Evolutionary conservation across 805 yeast genomes (phyloP), one percentile per base, ranked within the genome.

Genomic region (Lachancea fermentati): DNA sequence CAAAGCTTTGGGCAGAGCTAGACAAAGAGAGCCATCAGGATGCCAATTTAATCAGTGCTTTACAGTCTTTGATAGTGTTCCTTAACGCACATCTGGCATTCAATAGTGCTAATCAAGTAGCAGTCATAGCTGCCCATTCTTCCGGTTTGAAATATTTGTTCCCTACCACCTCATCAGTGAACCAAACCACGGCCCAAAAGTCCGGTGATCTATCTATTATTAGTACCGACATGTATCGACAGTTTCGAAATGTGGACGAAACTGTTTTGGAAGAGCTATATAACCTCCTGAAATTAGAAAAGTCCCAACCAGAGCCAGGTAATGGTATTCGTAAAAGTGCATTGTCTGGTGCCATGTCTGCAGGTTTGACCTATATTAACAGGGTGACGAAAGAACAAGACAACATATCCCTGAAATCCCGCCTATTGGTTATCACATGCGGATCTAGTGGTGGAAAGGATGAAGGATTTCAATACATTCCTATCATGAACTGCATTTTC

Each of bases 401-500:
- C 12, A 56, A 54, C 18, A 56, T 63, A 2, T 48, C 62, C 3
- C 53, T 84, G 43, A 79, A 82, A 36, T 79, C 96, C 0, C 72
- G 89, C 35, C 65, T 83, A 5, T 51, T 85, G 44, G 71, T 81
- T 9, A 58, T 84, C 3, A 61, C 67, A 3, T 60, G 66, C 34
- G 65, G 65, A 25, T 52, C 57, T 22, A 77, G 79, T 44, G 73
- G 87, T 18, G 78, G 81, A 48, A 86, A 79, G 46, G 88, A 86
- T 51, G 79, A 78, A 41, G 78, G 87, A 4, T 68, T 86, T 38
- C 86, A 85, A 43, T 94, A 93, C 60, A 85, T 91, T 32, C 85
- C 97, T 4, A 80, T 87, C 32, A 93, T 93, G 97, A 93, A 93
- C 62, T 75, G 93, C 44, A 91, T 93, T 22, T 93, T 93, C 65